Evolutionary conservation across 176 grass and related monocot species (phyloP), one percentile per base, ranked within the genome.

Genomic region (Saccharum spontaneum): DNA sequence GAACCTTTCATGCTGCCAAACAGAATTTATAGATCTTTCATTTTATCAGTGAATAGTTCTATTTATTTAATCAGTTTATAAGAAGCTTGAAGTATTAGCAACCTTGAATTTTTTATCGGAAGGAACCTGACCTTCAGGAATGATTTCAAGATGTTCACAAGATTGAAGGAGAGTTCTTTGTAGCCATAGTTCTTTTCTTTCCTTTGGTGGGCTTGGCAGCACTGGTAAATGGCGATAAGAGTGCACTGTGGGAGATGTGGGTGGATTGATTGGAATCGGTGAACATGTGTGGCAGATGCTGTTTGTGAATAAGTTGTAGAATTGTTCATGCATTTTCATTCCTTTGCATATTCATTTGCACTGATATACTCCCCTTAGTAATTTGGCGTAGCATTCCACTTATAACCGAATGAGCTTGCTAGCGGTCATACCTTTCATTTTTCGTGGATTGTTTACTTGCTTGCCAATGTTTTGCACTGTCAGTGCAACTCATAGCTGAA

Each of bases 401-500:
- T 60, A 60, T 23, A 60, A 60, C 57, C 1, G 8, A 60, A 60
- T 60, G 57, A 70, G 65, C 49, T 71, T 63, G 59, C 9, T 40
- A 36, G 63, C 77, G 62, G 39, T 49, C 64, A 64, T 78, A 46
- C n/a, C n/a, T 79, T 78, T 60, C 31, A 39, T 70, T 86, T 43
- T 34, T 45, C 20, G 3, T 43, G 67, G 75, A 22, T 36, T 74
- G 28, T 64, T 62, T 82, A 70, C 66, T 55, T 78, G 52, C 72
- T 78, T 73, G 43, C 37, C 17, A 83, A 24, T 88, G 31, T 69
- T 89, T 60, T 46, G 13, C 18, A 31, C 67, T 55, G 30, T 18
- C 69, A 71, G 33, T 61, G 1, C 54, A 84, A 45, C 60, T 69
- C 38, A 85, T 89, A 67, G 28, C 48, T 79, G 73, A 26, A 74